Evolutionary conservation across 1,284 basidiomycete species (phyloP).

Genomic region (Anthracocystis walkeri): DNA sequence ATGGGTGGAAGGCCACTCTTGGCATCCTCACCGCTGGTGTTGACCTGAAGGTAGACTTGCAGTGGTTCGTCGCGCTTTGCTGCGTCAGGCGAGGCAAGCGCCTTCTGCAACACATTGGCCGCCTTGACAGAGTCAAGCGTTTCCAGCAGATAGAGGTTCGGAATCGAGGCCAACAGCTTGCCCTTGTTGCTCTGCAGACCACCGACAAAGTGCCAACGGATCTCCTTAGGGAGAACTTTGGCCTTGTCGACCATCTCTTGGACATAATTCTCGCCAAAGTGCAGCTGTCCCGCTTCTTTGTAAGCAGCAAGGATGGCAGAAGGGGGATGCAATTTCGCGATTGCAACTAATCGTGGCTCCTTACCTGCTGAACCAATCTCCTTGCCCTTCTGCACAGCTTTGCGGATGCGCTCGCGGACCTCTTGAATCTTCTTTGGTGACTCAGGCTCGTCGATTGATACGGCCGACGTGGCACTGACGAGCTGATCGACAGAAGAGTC

Average conservation of each 20-base stretch:
- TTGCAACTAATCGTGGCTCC: conserved; percentile 79
- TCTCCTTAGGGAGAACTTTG: conserved; percentile 60
- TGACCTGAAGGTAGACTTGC: conserved; percentile 88
- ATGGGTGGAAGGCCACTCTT: conserved; percentile 87
- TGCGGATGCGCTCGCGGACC: conserved; percentile 45
- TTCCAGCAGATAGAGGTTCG: conserved; percentile 89
- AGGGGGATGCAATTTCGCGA: conserved; percentile 93
- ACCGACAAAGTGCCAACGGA: conserved; percentile 96
- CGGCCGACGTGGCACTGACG: conserved; percentile 15
- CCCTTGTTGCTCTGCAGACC: conserved; percentile 94
- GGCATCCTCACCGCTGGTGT: conserved; percentile 89
- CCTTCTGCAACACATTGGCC: conserved; percentile 84
- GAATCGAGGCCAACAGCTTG: conserved; percentile 86
- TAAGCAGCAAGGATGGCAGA: conserved; percentile 80
- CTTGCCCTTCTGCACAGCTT: conserved; percentile 43
- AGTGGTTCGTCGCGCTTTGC: conserved; percentile 72
- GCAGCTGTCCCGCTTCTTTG: conserved; percentile 76
- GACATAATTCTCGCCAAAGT: conserved; percentile 98
- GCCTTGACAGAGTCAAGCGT: conserved; percentile 89
- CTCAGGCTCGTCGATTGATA: conserved; percentile 24
- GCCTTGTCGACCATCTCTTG: conserved; percentile 88
- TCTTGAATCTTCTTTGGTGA: conserved; percentile 37
- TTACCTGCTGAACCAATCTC: conserved; percentile 38
- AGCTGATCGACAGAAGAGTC: conserved; percentile 12
- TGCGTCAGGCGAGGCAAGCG: conserved; percentile 74